Conservation (phyloP, 2,329 filamentous ascomycete species). For the Penicillium sp. region DNA sequence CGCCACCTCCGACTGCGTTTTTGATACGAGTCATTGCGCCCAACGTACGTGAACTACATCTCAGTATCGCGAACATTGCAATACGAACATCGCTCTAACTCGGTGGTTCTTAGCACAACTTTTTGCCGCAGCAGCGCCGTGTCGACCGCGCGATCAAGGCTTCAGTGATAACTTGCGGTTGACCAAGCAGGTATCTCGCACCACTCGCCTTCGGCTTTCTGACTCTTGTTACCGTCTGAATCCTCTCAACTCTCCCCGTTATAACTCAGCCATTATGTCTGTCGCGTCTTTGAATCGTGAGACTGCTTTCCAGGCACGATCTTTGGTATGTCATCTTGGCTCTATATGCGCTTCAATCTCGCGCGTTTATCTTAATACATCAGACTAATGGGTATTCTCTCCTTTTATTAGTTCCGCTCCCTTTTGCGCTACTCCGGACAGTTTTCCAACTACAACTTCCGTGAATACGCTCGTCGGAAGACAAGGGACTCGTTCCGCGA, state of each 20-base stretch:
- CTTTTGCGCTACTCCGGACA: conserved; percentile 80
- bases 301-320: conserved; percentile 48
- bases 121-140: neutral
- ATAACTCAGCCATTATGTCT: conserved; percentile 38
- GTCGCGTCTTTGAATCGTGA: conserved; percentile 41
- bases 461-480: conserved; percentile 89
- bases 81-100: neutral
- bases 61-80: neutral
- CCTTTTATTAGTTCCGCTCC: conserved; percentile 71
- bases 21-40: conserved; percentile 2
- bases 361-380: neutral
- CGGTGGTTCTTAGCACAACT: neutral
- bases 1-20: conserved; percentile 16
- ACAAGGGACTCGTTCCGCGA: conserved; percentile 89
- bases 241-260: conserved; percentile 3
- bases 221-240: neutral
- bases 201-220: neutral
- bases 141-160: neutral
- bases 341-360: neutral
- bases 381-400: neutral
- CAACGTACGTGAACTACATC: neutral
- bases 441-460: conserved; percentile 95
- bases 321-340: conserved; percentile 38
- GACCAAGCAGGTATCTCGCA: neutral
- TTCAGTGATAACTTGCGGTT: neutral